Conservation (phyloP, 2,329 filamentous ascomycete genomes). For the Raffaelea albimanens region DNA sequence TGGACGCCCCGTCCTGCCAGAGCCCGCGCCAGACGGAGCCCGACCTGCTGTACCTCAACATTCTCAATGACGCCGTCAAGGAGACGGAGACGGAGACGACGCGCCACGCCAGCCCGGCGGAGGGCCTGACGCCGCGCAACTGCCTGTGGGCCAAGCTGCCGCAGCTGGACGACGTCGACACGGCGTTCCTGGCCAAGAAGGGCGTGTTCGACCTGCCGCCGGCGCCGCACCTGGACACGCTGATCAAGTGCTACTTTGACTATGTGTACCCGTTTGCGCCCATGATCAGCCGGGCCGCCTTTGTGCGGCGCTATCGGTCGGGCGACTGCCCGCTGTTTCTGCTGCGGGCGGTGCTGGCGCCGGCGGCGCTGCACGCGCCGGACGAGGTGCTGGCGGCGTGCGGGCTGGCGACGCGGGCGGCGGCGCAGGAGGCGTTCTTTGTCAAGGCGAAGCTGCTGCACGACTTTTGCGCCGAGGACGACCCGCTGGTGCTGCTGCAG, state of each 20-base stretch:
- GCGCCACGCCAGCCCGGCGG: background rate
- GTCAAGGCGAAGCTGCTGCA: background rate
- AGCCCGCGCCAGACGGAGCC: constrained; percentile 14
- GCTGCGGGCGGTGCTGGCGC: background rate
- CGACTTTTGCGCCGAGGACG: constrained; percentile 1
- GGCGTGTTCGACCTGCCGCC: background rate
- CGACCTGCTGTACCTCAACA: constrained; percentile 12
- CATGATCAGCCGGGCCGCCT: background rate
- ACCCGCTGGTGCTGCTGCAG: constrained; percentile 2
- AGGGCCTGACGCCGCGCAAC: no score
- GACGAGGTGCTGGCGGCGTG: background rate
- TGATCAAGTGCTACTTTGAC: constrained; percentile 4
- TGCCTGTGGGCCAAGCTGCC: background rate
- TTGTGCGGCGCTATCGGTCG: background rate
- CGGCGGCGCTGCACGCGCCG: background rate
- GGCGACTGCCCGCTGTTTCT: constrained; percentile 1
- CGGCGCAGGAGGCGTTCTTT: background rate
- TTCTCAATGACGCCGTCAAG: background rate
- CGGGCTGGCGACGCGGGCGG: background rate
- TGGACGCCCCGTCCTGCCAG: constrained; percentile 13
- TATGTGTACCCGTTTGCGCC: background rate
- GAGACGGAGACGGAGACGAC: background rate
- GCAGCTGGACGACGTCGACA: background rate
- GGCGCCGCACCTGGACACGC: background rate
- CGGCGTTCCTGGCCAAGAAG: background rate